Conservation (phyloP, 1,284 basidiomycete species). For the Blastosporella zonata region DNA sequence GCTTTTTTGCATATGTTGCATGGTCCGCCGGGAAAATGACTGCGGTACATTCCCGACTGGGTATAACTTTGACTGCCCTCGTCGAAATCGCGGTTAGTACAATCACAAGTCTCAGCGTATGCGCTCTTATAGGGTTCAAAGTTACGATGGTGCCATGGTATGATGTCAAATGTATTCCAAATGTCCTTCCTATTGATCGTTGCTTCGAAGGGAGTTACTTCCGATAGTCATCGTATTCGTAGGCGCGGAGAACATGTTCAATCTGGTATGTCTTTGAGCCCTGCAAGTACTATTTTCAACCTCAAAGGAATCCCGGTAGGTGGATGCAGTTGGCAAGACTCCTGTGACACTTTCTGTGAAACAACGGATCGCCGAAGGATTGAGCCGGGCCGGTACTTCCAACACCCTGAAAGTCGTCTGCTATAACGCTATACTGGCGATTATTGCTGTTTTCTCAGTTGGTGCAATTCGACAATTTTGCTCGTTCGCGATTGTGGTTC, state of each 20-base stretch:
- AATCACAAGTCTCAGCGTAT: constrained; percentile 89
- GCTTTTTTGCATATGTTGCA: constrained; percentile 78
- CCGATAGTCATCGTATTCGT: constrained; percentile 95
- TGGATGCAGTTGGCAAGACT: constrained; percentile 87
- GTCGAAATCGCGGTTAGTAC: constrained; percentile 91
- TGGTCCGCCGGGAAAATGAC: constrained; percentile 77
- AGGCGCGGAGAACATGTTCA: constrained; percentile 97
- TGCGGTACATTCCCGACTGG: constrained; percentile 87
- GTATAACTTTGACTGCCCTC: constrained; percentile 90
- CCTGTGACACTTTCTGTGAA: constrained; percentile 90
- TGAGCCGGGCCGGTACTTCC: constrained; percentile 84
- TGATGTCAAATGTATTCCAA: constrained; percentile 20
- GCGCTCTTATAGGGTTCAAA: constrained; percentile 80
- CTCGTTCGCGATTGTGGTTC: constrained; percentile 88
- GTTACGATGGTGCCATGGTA: constrained; percentile 88
- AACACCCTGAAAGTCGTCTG: constrained; percentile 90
- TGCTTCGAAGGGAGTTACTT: constrained; percentile 64
- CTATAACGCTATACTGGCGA: constrained; percentile 80
- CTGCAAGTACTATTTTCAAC: constrained; percentile 4
- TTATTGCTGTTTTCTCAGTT: constrained; percentile 75
- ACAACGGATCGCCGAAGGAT: constrained; percentile 86
- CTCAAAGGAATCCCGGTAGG: constrained; percentile 39
- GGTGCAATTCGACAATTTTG: constrained; percentile 93
- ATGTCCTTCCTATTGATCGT: constrained; percentile 6
- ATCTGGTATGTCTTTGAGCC: constrained; percentile 57